phyloP scores from a whole-genome alignment of 1,139 yeast species.

The Kodamaea suecica region DNA sequence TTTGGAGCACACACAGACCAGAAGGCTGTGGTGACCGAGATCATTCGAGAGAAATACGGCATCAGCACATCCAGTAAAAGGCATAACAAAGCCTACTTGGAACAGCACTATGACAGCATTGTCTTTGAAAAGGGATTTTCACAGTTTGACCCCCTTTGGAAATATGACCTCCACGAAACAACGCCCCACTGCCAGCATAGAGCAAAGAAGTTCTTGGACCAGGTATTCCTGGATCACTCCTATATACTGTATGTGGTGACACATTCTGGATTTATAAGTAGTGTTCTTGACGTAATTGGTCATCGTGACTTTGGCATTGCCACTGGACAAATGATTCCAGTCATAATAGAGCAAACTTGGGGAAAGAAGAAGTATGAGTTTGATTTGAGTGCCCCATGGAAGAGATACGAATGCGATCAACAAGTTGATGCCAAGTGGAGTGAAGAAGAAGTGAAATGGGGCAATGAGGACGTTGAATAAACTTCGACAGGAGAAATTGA shows the following conservation, averaged over 20 bases:
- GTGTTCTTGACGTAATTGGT: constrained; percentile 26
- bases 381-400: constrained; percentile 9
- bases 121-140: constrained; percentile 30
- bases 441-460: neutral
- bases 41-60: constrained; percentile 38
- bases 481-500: too few relatives aligned
- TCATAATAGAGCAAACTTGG: constrained; percentile 14
- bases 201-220: constrained; percentile 29
- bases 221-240: constrained; percentile 28
- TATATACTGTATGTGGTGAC: constrained; percentile 31
- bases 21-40: constrained; percentile 30
- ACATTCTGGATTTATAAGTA: constrained; percentile 34
- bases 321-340: constrained; percentile 20
- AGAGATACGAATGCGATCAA: constrained; percentile 2
- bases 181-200: constrained; percentile 26
- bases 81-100: constrained; percentile 27
- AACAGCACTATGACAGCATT: constrained; percentile 21
- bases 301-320: constrained; percentile 21
- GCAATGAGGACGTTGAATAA: too few relatives aligned
- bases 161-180: constrained; percentile 22
- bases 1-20: constrained; percentile 21
- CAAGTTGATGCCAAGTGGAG: too few relatives aligned
- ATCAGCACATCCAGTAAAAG: constrained; percentile 36
- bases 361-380: constrained; percentile 6
- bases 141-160: constrained; percentile 31